These are phyloP conservation scores for Fusarium coicis DNA, from an alignment of 2,329 filamentous ascomycete species.

Conservation along the genomic window DNA sequence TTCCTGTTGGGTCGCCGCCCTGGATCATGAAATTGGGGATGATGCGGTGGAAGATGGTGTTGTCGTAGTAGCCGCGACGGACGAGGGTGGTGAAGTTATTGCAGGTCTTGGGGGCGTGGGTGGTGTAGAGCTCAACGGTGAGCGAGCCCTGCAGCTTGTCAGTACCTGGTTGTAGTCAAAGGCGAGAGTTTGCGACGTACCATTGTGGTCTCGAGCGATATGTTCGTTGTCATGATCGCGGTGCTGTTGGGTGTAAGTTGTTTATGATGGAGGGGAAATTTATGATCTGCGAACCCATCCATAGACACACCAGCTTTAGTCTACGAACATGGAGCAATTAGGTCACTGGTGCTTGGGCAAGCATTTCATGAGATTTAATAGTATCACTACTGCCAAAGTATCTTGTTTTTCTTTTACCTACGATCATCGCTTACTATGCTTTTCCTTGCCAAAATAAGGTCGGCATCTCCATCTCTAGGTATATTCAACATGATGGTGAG, in stretches of 20 bases:
- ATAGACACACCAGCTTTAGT: neutral
- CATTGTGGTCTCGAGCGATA: conserved; percentile 87
- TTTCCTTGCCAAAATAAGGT: neutral
- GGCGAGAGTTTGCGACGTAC: conserved; percentile 56
- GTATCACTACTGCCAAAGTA: neutral
- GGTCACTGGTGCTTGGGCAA: neutral
- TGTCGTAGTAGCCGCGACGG: conserved; percentile 87
- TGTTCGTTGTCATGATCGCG: conserved; percentile 75
- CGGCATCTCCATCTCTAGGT: neutral
- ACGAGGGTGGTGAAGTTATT: conserved; percentile 87
- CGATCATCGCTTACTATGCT: neutral
- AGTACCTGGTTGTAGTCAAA: neutral
- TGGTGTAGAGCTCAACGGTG: conserved; percentile 87
- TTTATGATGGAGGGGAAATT: conserved; percentile 22
- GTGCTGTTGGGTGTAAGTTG: neutral
- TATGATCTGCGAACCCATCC: neutral
- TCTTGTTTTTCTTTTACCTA: neutral
- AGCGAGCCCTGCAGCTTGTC: conserved; percentile 74
- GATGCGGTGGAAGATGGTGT: conserved; percentile 88
- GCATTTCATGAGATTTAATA: too few relatives aligned
- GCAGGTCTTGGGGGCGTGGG: conserved; percentile 90
- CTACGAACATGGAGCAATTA: neutral
- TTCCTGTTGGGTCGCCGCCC: conserved; percentile 93
- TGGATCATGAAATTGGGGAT: conserved; percentile 98
- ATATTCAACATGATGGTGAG: neutral